A percentile compares a stretch with the other conserved stretches of the same genome.
Evolutionary conservation across 78 protist genomes (phyloP).

Genomic region (slime mould (Dictyostelium discoideum)): dicty_2.7 NC_007090.3:3820001-3820500

Average conservation of each 20-base stretch:
- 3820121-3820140: neutral
- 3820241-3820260: neutral
- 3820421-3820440: neutral
- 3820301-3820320: too few relatives aligned
- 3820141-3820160: neutral
- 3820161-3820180: conserved; percentile 4
- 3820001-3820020: neutral
- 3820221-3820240: neutral
- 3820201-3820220: neutral
- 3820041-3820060: neutral
- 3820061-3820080: neutral
- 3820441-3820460: neutral
- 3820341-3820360: too few relatives aligned
- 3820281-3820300: neutral
- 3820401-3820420: too few relatives aligned
- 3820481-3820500: neutral
- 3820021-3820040: neutral
- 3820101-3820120: neutral
- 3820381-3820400: too few relatives aligned
- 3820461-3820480: neutral
- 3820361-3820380: too few relatives aligned
- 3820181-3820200: neutral
- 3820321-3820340: too few relatives aligned
- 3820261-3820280: neutral
- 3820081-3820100: neutral